A percentile compares a stretch with the other conserved stretches of the same genome.
These are phyloP conservation scores for Fusarium pilosicola DNA, from an alignment of 2,329 filamentous ascomycete species.

Conservation along the genomic window DNA sequence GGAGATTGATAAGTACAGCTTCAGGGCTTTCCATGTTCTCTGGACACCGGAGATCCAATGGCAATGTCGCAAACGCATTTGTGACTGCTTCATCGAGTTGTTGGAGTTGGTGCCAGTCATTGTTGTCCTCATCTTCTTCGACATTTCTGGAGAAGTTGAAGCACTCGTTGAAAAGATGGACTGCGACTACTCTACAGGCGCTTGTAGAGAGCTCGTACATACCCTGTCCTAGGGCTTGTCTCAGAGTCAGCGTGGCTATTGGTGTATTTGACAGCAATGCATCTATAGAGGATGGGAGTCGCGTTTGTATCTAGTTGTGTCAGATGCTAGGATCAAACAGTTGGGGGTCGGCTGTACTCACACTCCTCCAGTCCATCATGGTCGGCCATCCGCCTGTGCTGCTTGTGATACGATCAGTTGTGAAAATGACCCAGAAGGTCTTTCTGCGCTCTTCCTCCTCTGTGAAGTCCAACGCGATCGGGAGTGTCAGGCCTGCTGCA, in stretches of 20 bases:
- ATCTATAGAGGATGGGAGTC: constrained; percentile 12
- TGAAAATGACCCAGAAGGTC: constrained; percentile 84
- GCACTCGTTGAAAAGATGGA: constrained; percentile 35
- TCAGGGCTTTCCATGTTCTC: constrained; percentile 25
- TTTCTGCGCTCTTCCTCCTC: constrained; percentile 77
- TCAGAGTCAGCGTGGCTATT: constrained; percentile 47
- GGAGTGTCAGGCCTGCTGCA: constrained; percentile 33
- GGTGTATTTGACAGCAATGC: constrained; percentile 9
- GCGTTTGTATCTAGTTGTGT: background rate
- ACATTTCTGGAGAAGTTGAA: constrained; percentile 29
- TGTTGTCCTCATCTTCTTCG: constrained; percentile 18
- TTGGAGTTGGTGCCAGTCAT: constrained; percentile 23
- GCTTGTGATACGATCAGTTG: constrained; percentile 80
- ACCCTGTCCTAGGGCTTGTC: constrained; percentile 28
- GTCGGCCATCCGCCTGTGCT: constrained; percentile 91
- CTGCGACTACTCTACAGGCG: constrained; percentile 31
- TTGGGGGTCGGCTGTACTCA: fast-evolving
- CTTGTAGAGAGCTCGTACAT: constrained; percentile 33
- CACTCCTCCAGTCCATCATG: constrained; percentile 66
- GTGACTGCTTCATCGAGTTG: constrained; percentile 13
- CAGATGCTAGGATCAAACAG: background rate
- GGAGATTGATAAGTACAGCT: constrained; percentile 30
- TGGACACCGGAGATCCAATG: constrained; percentile 16
- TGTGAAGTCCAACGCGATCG: constrained; percentile 78
- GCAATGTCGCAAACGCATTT: constrained; percentile 22